phyloP scores from a whole-genome alignment of 495 filamentous ascomycete species.

The Podospora conica region DNA sequence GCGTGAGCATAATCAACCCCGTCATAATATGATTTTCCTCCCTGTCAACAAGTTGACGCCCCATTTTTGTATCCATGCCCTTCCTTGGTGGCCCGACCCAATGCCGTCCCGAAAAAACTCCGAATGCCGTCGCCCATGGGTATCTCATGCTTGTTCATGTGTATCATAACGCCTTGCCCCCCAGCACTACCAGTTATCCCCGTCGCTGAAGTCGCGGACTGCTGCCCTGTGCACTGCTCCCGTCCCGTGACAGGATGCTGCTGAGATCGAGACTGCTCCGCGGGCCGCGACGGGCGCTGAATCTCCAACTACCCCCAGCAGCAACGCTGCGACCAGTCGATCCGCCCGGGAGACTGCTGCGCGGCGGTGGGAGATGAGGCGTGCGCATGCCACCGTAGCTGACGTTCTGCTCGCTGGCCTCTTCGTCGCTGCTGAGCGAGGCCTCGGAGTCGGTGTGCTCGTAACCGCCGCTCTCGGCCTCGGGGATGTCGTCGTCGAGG shows the following conservation, averaged over 20 bases:
- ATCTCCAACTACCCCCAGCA: background rate
- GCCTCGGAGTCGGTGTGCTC: slow-evolving; percentile 82
- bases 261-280: slow-evolving; percentile 47
- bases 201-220: slow-evolving; percentile 36
- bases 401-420: slow-evolving; percentile 12
- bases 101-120: background rate
- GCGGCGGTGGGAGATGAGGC: slow-evolving; percentile 6
- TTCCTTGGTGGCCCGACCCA: background rate
- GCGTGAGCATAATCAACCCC: background rate
- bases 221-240: slow-evolving; percentile 42
- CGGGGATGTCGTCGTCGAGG: slow-evolving; percentile 62
- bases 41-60: background rate
- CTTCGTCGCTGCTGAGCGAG: slow-evolving; percentile 45
- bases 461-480: slow-evolving; percentile 53
- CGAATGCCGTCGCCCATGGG: background rate
- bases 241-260: slow-evolving; percentile 42
- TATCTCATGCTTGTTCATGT: slow-evolving; percentile 7
- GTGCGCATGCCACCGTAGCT: slow-evolving; percentile 19
- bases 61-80: background rate
- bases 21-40: background rate
- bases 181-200: background rate
- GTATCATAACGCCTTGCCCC: background rate
- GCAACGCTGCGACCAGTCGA: slow-evolving; percentile 12
- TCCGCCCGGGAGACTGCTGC: slow-evolving; percentile 5
- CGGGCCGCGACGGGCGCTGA: slow-evolving; percentile 23